These are phyloP conservation scores for Phaffia tasmanica DNA, from an alignment of 768 basidiomycete species.

Conservation along the genomic window DNA sequence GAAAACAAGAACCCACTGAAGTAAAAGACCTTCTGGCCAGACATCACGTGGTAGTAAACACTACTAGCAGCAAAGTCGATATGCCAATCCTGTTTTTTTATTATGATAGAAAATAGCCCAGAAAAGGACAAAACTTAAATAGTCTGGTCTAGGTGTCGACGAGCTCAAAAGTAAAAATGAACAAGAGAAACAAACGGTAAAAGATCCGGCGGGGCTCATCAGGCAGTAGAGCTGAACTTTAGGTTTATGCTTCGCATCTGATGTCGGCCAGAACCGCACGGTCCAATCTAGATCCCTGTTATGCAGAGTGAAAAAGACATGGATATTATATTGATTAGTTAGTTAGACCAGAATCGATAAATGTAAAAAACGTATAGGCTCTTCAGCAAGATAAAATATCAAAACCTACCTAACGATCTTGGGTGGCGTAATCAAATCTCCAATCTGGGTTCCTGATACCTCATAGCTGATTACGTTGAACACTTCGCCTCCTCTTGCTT, in stretches of 20 bases:
- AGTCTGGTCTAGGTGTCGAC: too few species aligned
- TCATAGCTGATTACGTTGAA: slow-evolving; percentile 93
- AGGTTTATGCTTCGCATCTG: slow-evolving; percentile 41
- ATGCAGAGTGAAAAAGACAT: too few species aligned
- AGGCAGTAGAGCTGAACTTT: slow-evolving; percentile 94
- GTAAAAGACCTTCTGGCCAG: slow-evolving; percentile 85
- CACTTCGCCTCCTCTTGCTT: slow-evolving; percentile 52
- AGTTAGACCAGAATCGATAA: background rate
- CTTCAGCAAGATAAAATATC: background rate
- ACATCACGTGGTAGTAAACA: slow-evolving; percentile 77
- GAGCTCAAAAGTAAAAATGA: background rate
- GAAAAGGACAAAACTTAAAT: slow-evolving; percentile 7
- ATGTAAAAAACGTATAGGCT: background rate
- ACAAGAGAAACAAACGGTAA: slow-evolving; percentile 60
- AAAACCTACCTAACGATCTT: slow-evolving; percentile 43
- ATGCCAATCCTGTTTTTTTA: slow-evolving; percentile 97
- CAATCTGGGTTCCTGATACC: slow-evolving; percentile 72
- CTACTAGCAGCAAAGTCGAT: slow-evolving; percentile 77
- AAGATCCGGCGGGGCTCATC: slow-evolving; percentile 86
- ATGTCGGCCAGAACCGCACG: slow-evolving; percentile 76
- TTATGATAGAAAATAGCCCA: background rate
- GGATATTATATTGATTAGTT: background rate
- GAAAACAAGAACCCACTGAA: slow-evolving; percentile 45
- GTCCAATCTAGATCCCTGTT: slow-evolving; percentile 93
- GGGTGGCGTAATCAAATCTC: slow-evolving; percentile 68